Conservation (phyloP, 1,284 basidiomycete species). For the Malassezia yamatoensis region DNA sequence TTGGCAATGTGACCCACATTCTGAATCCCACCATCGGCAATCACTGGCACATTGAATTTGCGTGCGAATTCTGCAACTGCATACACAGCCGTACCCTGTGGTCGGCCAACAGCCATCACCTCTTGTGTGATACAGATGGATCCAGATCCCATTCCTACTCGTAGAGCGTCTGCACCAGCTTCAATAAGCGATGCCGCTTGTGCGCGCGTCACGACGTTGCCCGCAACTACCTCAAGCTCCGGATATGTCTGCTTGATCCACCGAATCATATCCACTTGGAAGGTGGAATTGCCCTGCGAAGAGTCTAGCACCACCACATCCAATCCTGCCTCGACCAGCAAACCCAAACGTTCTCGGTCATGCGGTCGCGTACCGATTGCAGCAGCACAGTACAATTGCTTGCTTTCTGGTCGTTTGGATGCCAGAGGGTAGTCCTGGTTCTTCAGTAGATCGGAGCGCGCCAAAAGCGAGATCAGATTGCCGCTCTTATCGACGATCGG, state of each 20-base stretch:
- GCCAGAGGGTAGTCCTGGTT: constrained; percentile 95
- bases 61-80: constrained; percentile 85
- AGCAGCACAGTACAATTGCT: constrained; percentile 96
- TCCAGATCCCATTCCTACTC: constrained; percentile 93
- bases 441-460: constrained; percentile 88
- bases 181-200: constrained; percentile 88
- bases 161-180: constrained; percentile 85
- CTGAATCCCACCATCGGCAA: constrained; percentile 91
- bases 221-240: constrained; percentile 78
- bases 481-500: constrained; percentile 50
- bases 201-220: constrained; percentile 94
- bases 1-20: constrained; percentile 98
- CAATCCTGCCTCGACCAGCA: constrained; percentile 85
- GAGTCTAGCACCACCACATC: constrained; percentile 94
- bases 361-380: constrained; percentile 85
- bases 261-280: constrained; percentile 84
- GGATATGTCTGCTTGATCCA: constrained; percentile 76
- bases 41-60: constrained; percentile 89
- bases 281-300: constrained; percentile 89
- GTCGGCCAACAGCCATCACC: constrained; percentile 98
- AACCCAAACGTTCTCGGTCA: constrained; percentile 71
- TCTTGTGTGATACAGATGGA: constrained; percentile 99
- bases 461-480: constrained; percentile 39
- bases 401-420: constrained; percentile 78
- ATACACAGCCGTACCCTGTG: constrained; percentile 91